Evolutionary conservation across 352 stramenopile genomes (phyloP).

Genomic region (Pythium oligandrum): DNA sequence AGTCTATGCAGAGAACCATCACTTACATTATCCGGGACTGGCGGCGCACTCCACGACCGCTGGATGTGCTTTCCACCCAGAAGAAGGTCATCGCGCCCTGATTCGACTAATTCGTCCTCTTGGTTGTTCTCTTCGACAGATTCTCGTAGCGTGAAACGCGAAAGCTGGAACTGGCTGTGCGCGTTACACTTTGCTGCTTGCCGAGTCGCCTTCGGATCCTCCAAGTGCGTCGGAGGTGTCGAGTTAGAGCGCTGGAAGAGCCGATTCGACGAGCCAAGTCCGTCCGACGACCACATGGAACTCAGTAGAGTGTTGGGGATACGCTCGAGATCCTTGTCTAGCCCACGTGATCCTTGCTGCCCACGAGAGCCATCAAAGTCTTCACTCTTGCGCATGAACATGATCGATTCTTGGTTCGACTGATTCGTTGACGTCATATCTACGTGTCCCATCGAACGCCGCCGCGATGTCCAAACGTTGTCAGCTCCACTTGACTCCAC

Average conservation of each 20-base stretch:
- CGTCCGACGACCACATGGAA: constrained; percentile 57
- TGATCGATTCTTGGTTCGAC: no score
- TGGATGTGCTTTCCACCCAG: constrained; percentile 27
- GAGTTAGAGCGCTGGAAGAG: constrained; percentile 46
- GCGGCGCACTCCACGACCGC: constrained; percentile 42
- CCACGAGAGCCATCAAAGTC: no score
- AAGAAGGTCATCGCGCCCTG: constrained; percentile 13
- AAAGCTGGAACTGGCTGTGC: constrained; percentile 4
- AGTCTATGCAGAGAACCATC: background rate
- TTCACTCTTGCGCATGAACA: no score
- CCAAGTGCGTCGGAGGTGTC: constrained; percentile 20
- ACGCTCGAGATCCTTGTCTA: no score
- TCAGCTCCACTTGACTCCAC: no score
- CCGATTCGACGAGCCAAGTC: constrained; percentile 36
- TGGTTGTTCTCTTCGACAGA: constrained; percentile 24
- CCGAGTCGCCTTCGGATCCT: constrained; percentile 4
- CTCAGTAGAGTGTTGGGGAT: constrained; percentile 25
- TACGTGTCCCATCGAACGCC: no score
- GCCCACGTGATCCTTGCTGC: no score
- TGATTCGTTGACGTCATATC: no score
- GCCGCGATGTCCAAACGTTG: no score
- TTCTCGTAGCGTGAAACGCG: constrained; percentile 10
- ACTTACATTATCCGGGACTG: constrained; percentile 32
- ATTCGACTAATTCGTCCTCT: constrained; percentile 16
- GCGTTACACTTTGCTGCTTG: constrained; percentile 2